Base-by-base conservation (phyloP, 352 stramenopile species). In the Globisporangium lucens region DNA sequence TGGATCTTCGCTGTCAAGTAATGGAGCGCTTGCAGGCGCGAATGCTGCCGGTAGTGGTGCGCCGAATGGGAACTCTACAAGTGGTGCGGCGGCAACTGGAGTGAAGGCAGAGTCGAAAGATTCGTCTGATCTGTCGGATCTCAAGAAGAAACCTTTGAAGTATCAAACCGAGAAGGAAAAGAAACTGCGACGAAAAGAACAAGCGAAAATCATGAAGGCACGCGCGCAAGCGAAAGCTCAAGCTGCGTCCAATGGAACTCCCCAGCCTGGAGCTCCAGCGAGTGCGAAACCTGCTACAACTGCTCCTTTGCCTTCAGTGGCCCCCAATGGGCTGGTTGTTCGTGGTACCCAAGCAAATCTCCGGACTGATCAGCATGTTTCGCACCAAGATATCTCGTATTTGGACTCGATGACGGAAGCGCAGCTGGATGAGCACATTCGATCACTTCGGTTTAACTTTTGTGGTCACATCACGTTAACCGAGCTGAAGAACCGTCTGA, bases 391-490 rank as follows among this genome's bases (percentile, higher is more conserved):
- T 63, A 94, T 94, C 53, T 95, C 88, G 67, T 95, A 90, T 65
- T 60, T 95, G 43, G 88, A 95, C 67, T 95, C 88, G 8, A 94
- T 97, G 86, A 89, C 88, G 2, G 83, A 89, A 68, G 83, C 76
- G 17, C 86, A 94, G 71, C 63, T 97, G 30, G 89, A 97, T 66
- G 87, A 95, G 62, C 90, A 97, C 49, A 95, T 97, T 53, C 79
- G 88, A 7, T 96, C 90, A n/a, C 74, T 97, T 27, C 79, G 88
- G 29, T 94, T 94, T 61, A 95, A 95, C 61, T 96, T 96, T 52
- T 95, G 87, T 30, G 88, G 88, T 7, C 87, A 94, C 65, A 94
- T 95, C 63, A 82, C 85, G 33, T 73, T 96, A 27, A 79, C 83
- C 0, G 84, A 95, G 68, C 75, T 97, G 30, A 94, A 95, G 69